These are phyloP conservation scores for Pisolithus albus DNA, from an alignment of 768 basidiomycete genomes.

Conservation along the genomic window DNA sequence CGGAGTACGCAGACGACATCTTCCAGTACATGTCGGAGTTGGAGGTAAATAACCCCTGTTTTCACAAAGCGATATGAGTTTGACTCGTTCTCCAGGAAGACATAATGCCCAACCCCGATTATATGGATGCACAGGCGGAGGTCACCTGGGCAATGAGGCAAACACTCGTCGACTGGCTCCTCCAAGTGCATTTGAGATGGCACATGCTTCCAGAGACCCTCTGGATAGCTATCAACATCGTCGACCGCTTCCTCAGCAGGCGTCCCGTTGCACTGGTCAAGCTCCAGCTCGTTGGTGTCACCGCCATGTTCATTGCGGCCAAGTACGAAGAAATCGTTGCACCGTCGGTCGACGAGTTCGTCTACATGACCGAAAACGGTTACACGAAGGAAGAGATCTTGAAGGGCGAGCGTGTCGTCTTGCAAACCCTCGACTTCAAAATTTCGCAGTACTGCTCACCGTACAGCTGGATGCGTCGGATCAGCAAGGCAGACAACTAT, in stretches of 20 bases:
- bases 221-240: conserved; percentile 98
- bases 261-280: conserved; percentile 85
- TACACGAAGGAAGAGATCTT: conserved; percentile 94
- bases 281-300: conserved; percentile 94
- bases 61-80: conserved; percentile 4
- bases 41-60: conserved; percentile 52
- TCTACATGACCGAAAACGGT: conserved; percentile 94
- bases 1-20: conserved; percentile 98
- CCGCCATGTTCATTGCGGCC: conserved; percentile 97
- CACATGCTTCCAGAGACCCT: conserved; percentile 99
- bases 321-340: conserved; percentile 99
- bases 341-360: conserved; percentile 95
- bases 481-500: conserved; percentile 98
- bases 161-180: conserved; percentile 95
- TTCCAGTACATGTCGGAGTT: conserved; percentile 93
- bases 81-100: conserved; percentile 48
- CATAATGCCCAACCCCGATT: conserved; percentile 86
- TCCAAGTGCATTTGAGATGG: conserved; percentile 96
- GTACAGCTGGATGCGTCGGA: conserved; percentile 97
- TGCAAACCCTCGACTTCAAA: conserved; percentile 92
- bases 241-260: conserved; percentile 87
- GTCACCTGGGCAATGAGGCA: conserved; percentile 93
- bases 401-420: conserved; percentile 94
- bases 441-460: conserved; percentile 98
- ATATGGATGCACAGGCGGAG: conserved; percentile 91